Evolutionary conservation across 371 early-diverging fungal genomes (phyloP).

Genomic region (Mortierella sp.): DNA sequence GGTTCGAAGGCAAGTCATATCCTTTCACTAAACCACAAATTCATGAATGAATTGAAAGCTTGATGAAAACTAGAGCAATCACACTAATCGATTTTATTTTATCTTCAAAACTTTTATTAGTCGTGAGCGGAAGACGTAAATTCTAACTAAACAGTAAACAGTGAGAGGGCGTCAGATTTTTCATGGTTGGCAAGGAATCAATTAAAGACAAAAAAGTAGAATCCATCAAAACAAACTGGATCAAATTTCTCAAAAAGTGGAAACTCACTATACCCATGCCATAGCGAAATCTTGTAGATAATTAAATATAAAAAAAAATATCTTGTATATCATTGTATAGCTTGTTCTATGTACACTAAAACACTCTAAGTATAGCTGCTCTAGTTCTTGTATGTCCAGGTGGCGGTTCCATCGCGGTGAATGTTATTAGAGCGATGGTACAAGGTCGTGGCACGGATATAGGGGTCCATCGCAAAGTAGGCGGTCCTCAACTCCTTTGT

Average conservation of each 20-base stretch:
- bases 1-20: slow-evolving; percentile 63
- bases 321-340: neutral
- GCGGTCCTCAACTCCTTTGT: slow-evolving; percentile 35
- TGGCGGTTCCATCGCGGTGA: slow-evolving; percentile 21
- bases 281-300: no score
- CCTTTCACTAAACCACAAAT: no score
- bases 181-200: neutral
- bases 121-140: slow-evolving; percentile 22
- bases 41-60: no score
- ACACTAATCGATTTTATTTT: neutral
- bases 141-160: no score
- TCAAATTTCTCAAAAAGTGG: no score
- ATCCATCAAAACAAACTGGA: no score
- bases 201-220: neutral
- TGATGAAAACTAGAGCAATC: no score
- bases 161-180: no score
- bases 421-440: slow-evolving; percentile 49
- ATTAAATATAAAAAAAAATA: neutral
- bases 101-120: neutral
- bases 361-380: neutral
- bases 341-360: slow-evolving; percentile 1
- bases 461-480: slow-evolving; percentile 56
- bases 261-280: no score
- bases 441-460: slow-evolving; percentile 55
- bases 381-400: slow-evolving; percentile 42